phyloP scores from a whole-genome alignment of 768 basidiomycete species.

The Lentinula sp. region DNA sequence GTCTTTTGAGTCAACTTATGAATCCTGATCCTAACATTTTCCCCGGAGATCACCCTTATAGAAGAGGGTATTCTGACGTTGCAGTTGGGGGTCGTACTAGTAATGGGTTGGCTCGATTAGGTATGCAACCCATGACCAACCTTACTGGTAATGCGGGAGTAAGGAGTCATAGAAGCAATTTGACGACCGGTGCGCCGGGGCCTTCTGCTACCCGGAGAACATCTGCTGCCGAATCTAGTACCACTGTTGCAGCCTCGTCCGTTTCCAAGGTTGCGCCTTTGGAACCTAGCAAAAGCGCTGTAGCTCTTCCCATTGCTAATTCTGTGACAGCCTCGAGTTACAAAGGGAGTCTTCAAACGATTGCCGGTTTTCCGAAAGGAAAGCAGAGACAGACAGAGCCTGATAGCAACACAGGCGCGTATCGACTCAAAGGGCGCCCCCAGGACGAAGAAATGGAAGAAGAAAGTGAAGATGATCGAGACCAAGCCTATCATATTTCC shows the following conservation, averaged over 20 bases:
- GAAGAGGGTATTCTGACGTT: constrained; percentile 46
- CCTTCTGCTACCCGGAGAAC: neutral
- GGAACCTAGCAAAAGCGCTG: constrained; percentile 49
- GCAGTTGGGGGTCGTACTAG: constrained; percentile 12
- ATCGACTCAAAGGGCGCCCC: constrained; percentile 62
- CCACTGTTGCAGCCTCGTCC: neutral
- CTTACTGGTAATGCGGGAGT: neutral
- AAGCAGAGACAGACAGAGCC: constrained; percentile 13
- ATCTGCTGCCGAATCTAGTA: neutral
- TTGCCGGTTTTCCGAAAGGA: neutral
- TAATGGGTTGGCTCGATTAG: constrained; percentile 9
- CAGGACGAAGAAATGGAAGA: constrained; percentile 64
- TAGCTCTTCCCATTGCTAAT: constrained; percentile 49
- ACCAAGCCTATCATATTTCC: constrained; percentile 42
- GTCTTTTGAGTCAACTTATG: constrained; percentile 62
- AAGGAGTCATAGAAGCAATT: neutral
- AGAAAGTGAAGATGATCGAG: constrained; percentile 43
- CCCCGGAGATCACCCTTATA: constrained; percentile 54
- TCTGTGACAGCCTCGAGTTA: constrained; percentile 14
- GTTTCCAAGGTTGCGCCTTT: constrained; percentile 25
- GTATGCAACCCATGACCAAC: neutral
- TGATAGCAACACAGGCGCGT: constrained; percentile 33
- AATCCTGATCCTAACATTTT: constrained; percentile 64
- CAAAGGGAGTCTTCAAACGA: neutral
- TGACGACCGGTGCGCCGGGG: neutral